A percentile compares a stretch with the other conserved stretches of the same genome.
Conservation (phyloP, 257 asterid species). For the Nicotiana undulata region DNA sequence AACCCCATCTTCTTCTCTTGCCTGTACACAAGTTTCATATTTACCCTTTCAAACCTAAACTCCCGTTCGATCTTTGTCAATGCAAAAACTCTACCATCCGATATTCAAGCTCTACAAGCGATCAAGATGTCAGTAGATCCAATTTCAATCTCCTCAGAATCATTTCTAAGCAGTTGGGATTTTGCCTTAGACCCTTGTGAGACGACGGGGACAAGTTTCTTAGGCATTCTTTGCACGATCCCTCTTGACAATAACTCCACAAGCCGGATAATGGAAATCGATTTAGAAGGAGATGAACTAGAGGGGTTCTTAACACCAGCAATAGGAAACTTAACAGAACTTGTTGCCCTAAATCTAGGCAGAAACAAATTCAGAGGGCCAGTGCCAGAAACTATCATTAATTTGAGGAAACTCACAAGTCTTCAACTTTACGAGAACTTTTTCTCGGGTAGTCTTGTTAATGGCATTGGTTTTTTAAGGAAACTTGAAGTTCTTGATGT, state of each 20-base stretch:
- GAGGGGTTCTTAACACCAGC: constrained; percentile 41
- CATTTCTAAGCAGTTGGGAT: constrained; percentile 40
- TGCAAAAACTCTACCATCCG: constrained; percentile 30
- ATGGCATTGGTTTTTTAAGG: constrained; percentile 17
- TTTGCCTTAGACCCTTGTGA: constrained; percentile 44
- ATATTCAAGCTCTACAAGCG: constrained; percentile 24
- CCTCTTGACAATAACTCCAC: constrained; percentile 24
- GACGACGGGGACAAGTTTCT: constrained; percentile 27
- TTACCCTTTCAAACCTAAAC: neutral
- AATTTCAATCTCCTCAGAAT: constrained; percentile 25
- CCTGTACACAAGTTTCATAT: neutral
- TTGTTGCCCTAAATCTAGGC: constrained; percentile 24
- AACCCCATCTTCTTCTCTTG: neutral
- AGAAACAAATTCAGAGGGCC: constrained; percentile 42
- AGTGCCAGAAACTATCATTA: constrained; percentile 23
- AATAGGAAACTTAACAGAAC: constrained; percentile 36
- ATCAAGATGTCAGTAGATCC: constrained; percentile 38
- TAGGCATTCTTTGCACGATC: constrained; percentile 25
- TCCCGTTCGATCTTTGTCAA: neutral
- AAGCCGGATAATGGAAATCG: constrained; percentile 24
- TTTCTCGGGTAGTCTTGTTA: constrained; percentile 35
- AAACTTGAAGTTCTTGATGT: constrained; percentile 27
- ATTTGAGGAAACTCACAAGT: constrained; percentile 22
- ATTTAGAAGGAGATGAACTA: constrained; percentile 43
- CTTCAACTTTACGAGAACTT: constrained; percentile 30